Evolutionary conservation across 2,329 filamentous ascomycete species (phyloP).

Genomic region (Cercospora canescens): DNA sequence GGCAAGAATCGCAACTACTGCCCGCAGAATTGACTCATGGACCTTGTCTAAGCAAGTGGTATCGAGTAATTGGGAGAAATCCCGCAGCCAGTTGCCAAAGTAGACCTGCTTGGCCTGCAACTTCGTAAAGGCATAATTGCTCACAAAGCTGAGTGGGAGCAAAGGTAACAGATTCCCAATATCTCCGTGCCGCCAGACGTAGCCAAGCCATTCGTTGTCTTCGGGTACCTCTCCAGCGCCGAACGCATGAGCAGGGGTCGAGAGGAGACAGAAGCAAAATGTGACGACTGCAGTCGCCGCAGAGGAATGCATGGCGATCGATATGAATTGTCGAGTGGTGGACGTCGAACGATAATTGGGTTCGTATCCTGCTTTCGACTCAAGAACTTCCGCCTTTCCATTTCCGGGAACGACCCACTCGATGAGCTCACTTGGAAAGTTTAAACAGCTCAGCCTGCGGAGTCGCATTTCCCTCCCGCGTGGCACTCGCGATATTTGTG

Average conservation of each 20-base stretch:
- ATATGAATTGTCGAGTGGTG: neutral
- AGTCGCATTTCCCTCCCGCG: neutral
- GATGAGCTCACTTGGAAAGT: slow-evolving; percentile 1
- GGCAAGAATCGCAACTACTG: slow-evolving; percentile 1
- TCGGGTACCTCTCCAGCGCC: neutral
- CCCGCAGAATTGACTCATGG: neutral
- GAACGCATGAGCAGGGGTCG: neutral
- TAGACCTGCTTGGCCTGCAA: neutral
- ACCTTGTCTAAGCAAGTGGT: neutral
- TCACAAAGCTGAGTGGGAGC: neutral
- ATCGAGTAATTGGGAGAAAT: slow-evolving; percentile 8
- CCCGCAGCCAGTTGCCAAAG: slow-evolving; percentile 9
- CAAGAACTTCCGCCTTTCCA: neutral
- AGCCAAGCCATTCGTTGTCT: slow-evolving; percentile 1
- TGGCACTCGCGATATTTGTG: neutral
- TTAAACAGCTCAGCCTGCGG: neutral
- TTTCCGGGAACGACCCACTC: neutral
- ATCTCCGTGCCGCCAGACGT: neutral
- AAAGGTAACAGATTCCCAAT: neutral
- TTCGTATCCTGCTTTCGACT: neutral
- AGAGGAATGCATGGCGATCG: neutral
- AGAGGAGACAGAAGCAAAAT: neutral
- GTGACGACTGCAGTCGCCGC: neutral
- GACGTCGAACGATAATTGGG: neutral
- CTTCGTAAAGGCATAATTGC: neutral